Conservation (phyloP, 2,329 filamentous ascomycete genomes). For the Hypoxylon sp. region DNA sequence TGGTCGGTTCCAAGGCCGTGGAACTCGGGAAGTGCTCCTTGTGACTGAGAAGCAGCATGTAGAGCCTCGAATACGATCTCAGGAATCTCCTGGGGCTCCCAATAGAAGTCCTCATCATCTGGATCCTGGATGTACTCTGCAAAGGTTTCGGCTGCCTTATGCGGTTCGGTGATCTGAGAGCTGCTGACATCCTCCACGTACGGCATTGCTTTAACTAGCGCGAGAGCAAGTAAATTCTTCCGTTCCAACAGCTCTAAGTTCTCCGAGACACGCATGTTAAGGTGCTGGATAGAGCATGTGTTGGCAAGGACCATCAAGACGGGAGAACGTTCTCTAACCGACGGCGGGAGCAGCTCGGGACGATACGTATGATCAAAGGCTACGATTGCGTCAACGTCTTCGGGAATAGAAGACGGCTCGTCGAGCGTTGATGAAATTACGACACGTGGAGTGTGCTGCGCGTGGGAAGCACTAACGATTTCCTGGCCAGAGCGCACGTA, state of each 20-base stretch:
- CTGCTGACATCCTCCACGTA: slow-evolving; percentile 57
- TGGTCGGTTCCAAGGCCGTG: slow-evolving; percentile 36
- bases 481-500: slow-evolving; percentile 50
- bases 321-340: slow-evolving; percentile 51
- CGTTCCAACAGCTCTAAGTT: slow-evolving; percentile 59
- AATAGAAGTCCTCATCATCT: slow-evolving; percentile 56
- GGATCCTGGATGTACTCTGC: slow-evolving; percentile 59
- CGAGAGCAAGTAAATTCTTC: slow-evolving; percentile 59
- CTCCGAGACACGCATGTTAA: slow-evolving; percentile 61
- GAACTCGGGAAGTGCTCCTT: slow-evolving; percentile 50
- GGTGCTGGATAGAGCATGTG: slow-evolving; percentile 67
- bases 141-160: slow-evolving; percentile 63
- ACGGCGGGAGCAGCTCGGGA: slow-evolving; percentile 49
- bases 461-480: slow-evolving; percentile 28
- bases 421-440: slow-evolving; percentile 59
- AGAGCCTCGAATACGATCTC: slow-evolving; percentile 63
- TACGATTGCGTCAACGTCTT: slow-evolving; percentile 64
- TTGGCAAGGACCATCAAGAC: slow-evolving; percentile 64
- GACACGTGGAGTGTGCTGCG: slow-evolving; percentile 52
- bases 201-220: slow-evolving; percentile 50
- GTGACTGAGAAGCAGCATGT: slow-evolving; percentile 54
- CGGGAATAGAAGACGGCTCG: slow-evolving; percentile 53
- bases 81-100: slow-evolving; percentile 62
- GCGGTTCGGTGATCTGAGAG: slow-evolving; percentile 55
- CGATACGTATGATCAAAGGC: slow-evolving; percentile 66